These are phyloP conservation scores for Ophiostoma triangulosporum DNA, from an alignment of 2,329 filamentous ascomycete species.

Conservation along the genomic window DNA sequence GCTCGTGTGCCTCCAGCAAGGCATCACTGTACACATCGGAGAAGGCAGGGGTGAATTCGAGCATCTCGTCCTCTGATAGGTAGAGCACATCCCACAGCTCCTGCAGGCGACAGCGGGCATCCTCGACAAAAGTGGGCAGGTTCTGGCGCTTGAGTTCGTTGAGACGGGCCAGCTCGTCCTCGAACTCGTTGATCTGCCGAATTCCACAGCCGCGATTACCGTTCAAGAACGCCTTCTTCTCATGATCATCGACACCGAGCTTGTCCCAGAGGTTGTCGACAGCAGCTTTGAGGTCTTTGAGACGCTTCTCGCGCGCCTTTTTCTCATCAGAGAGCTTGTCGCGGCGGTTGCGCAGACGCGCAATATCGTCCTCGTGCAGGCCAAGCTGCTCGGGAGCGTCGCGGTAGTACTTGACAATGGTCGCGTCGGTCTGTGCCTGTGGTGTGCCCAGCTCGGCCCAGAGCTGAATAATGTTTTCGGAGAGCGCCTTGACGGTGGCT, in stretches of 20 bases:
- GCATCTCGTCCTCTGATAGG: slow-evolving; percentile 96
- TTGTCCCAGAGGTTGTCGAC: slow-evolving; percentile 88
- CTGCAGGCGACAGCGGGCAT: slow-evolving; percentile 78
- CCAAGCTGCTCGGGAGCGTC: slow-evolving; percentile 90
- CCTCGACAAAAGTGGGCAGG: slow-evolving; percentile 88
- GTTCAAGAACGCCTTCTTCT: slow-evolving; percentile 75
- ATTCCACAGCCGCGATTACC: slow-evolving; percentile 83
- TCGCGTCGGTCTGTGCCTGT: slow-evolving; percentile 77
- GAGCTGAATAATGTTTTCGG: slow-evolving; percentile 78
- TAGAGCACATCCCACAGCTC: slow-evolving; percentile 91
- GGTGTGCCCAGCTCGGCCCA: slow-evolving; percentile 95
- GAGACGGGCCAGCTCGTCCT: slow-evolving; percentile 73
- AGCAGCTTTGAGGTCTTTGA: slow-evolving; percentile 60
- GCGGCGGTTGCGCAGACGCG: slow-evolving; percentile 55
- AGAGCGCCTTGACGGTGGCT: slow-evolving; percentile 56
- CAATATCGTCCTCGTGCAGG: slow-evolving; percentile 75
- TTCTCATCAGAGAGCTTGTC: slow-evolving; percentile 85
- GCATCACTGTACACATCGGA: slow-evolving; percentile 96
- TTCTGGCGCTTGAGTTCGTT: slow-evolving; percentile 94
- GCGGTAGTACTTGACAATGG: slow-evolving; percentile 79
- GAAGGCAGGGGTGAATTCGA: slow-evolving; percentile 93
- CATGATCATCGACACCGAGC: slow-evolving; percentile 66
- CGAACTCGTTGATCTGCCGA: slow-evolving; percentile 87
- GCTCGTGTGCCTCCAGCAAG: slow-evolving; percentile 84
- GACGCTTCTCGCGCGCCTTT: slow-evolving; percentile 59